These are phyloP conservation scores for Rossbeevera mucosa DNA, from an alignment of 768 basidiomycete species.

Conservation along the genomic window DNA sequence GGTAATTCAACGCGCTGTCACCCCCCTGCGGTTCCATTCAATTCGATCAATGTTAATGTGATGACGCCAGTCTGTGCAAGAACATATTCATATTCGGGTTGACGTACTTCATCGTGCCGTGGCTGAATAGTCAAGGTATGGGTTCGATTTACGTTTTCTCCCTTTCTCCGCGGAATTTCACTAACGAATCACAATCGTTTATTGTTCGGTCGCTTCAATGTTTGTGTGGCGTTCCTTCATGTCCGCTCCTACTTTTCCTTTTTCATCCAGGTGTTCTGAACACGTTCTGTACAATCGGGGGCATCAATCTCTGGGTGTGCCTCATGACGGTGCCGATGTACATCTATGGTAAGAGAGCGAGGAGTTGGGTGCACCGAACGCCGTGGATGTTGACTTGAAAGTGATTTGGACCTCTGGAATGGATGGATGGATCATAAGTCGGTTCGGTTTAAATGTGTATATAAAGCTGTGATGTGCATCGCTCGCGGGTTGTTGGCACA, in stretches of 20 bases:
- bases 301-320: neutral
- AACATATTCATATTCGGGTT: neutral
- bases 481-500: no score
- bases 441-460: no score
- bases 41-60: neutral
- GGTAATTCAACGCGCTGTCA: neutral
- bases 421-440: neutral
- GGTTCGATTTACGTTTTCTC: neutral
- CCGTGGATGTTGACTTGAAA: neutral
- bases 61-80: neutral
- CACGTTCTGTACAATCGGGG: neutral
- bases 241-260: neutral
- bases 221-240: neutral
- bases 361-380: neutral
- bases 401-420: neutral
- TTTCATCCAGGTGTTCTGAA: neutral
- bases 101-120: neutral
- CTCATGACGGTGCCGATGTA: slow-evolving; percentile 1
- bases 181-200: neutral
- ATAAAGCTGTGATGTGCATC: no score
- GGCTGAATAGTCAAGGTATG: neutral
- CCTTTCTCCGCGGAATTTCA: neutral
- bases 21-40: neutral
- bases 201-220: neutral
- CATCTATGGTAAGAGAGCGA: neutral